A percentile compares a stretch with the other conserved stretches of the same genome.
phyloP scores from a whole-genome alignment of 305 asterid species.

The Rubia balearica region DNA sequence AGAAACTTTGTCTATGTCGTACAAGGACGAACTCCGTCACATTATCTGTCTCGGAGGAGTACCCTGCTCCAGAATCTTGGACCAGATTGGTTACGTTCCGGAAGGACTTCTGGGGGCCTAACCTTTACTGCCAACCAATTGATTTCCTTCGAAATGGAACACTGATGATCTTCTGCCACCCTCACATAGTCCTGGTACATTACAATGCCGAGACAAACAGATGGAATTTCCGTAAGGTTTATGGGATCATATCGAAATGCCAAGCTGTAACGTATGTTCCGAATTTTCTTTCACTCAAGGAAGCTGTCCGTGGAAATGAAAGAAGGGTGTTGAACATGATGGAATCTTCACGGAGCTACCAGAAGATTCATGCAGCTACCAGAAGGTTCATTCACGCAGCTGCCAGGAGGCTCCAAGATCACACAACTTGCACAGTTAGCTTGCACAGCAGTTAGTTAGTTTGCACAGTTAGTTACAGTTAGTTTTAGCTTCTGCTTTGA shows the following conservation, averaged over 20 bases:
- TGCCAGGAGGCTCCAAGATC: too few species aligned
- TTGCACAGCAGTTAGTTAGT: too few species aligned
- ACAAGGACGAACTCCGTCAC: too few species aligned
- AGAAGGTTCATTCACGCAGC: too few species aligned
- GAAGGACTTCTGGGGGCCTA: neutral
- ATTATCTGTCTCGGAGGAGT: neutral
- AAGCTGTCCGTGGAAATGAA: slow-evolving; percentile 2
- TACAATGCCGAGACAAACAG: neutral
- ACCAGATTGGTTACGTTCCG: neutral
- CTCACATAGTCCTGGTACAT: neutral
- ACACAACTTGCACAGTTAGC: too few species aligned
- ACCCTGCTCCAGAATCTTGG: slow-evolving; percentile 9
- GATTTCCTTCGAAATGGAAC: slow-evolving; percentile 9
- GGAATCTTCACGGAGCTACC: too few species aligned
- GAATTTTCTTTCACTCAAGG: neutral
- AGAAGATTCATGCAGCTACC: too few species aligned
- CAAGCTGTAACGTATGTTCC: neutral
- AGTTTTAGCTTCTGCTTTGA: too few species aligned
- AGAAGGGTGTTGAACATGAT: neutral
- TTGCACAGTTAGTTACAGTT: too few species aligned
- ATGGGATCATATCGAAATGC: neutral
- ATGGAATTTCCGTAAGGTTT: neutral
- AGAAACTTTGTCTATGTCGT: neutral
- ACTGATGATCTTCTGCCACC: neutral
- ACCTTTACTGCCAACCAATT: neutral